phyloP scores from a whole-genome alignment of 2,329 filamentous ascomycete species.

The Acrodontium crateriforme region DNA sequence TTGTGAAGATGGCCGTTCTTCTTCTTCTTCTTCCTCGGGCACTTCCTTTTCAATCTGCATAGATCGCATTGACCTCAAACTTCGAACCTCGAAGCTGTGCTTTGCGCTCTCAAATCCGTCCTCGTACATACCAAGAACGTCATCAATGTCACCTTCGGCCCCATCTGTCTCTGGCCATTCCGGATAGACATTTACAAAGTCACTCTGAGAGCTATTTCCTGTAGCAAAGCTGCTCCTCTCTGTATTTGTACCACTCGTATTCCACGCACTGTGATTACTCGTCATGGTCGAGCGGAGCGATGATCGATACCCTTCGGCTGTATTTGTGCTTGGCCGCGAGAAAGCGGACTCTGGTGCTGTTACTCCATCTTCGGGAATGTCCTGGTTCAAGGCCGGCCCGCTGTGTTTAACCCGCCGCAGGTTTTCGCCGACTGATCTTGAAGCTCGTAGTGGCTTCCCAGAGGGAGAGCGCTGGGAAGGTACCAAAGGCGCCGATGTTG shows the following conservation, averaged over 20 bases:
- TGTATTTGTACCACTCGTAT: constrained; percentile 47
- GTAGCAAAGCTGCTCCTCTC: constrained; percentile 73
- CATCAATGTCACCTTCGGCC: constrained; percentile 38
- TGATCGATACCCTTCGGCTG: constrained; percentile 31
- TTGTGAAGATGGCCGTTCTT: constrained; percentile 9
- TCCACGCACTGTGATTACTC: constrained; percentile 42
- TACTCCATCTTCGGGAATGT: constrained; percentile 21
- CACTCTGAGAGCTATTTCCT: constrained; percentile 59
- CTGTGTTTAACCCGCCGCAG: constrained; percentile 12
- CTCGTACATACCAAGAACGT: constrained; percentile 47
- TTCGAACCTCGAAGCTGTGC: constrained; percentile 17
- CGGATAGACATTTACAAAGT: constrained; percentile 47
- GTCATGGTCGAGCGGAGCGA: constrained; percentile 49
- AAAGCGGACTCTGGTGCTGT: constrained; percentile 20
- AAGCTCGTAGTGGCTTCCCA: constrained; percentile 6
- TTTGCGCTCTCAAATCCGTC: constrained; percentile 35
- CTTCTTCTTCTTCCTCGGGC: background rate
- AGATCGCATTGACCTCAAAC: constrained; percentile 10
- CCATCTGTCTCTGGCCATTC: constrained; percentile 16
- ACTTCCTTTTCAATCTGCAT: constrained; percentile 10
- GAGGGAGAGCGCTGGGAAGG: background rate
- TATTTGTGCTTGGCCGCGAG: constrained; percentile 16
- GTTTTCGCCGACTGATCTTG: constrained; percentile 14
- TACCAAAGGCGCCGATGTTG: constrained; percentile 13
- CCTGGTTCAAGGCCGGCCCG: constrained; percentile 8